Evolutionary conservation across 2,329 filamentous ascomycete genomes (phyloP).

Genomic region (Tricladium varicosporioides): DNA sequence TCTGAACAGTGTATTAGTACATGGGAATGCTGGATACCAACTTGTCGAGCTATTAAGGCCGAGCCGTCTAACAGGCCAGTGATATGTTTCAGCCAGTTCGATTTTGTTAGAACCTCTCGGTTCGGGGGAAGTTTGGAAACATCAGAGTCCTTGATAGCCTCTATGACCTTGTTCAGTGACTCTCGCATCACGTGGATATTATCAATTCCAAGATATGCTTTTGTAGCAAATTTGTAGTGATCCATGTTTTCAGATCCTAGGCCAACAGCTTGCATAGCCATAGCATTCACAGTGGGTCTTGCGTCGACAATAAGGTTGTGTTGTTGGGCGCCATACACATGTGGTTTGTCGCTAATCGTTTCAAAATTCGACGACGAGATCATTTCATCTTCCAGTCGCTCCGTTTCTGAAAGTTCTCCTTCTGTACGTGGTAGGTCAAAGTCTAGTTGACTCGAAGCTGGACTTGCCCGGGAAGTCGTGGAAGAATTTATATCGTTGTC

Average conservation of each 20-base stretch:
- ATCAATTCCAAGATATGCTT: conserved; percentile 91
- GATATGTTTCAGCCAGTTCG: conserved; percentile 90
- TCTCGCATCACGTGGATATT: conserved; percentile 98
- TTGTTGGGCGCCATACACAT: conserved; percentile 89
- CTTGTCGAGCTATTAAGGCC: conserved; percentile 77
- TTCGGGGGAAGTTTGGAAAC: conserved; percentile 80
- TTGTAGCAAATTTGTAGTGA: conserved; percentile 87
- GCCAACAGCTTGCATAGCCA: conserved; percentile 90
- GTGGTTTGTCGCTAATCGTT: conserved; percentile 55
- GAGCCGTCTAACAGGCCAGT: conserved; percentile 80
- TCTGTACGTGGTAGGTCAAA: conserved; percentile 32
- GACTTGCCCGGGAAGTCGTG: conserved; percentile 36
- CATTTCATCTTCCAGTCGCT: conserved; percentile 68
- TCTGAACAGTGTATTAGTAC: conserved; percentile 97
- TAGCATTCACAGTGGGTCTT: conserved; percentile 87
- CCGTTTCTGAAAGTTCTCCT: conserved; percentile 59
- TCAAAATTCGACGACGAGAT: conserved; percentile 48
- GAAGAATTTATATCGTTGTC: conserved; percentile 27
- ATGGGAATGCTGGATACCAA: conserved; percentile 90
- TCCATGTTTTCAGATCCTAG: conserved; percentile 98
- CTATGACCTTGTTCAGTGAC: conserved; percentile 82
- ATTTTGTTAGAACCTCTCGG: conserved; percentile 75
- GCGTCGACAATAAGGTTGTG: conserved; percentile 95
- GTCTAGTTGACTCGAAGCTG: conserved; percentile 51
- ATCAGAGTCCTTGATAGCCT: conserved; percentile 90